Evolutionary conservation across 2,329 filamentous ascomycete genomes (phyloP), one percentile per base, ranked within the genome.

Genomic region (Botryotinia globosa): DNA sequence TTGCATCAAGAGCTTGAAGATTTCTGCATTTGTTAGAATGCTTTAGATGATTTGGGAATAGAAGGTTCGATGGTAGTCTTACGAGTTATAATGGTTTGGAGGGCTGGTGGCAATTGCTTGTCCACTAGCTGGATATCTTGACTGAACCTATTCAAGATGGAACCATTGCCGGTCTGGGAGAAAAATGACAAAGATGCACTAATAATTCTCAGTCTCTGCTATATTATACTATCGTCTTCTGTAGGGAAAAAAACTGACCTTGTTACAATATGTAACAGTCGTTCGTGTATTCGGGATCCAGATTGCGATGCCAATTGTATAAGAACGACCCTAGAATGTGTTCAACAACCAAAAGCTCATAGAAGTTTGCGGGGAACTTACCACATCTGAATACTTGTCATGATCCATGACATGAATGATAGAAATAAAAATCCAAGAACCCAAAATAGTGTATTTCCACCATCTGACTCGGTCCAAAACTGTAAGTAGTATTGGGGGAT

Each of bases 121-220:
- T 76, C 75, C 22, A 78, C 74, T 61, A 71, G 3, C 25, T 71
- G 69, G 65, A 74, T 73, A 37, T 76, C 74, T 72, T 76, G 74
- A 73, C 71, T 74, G 51, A 77, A 76, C 82, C 84, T 78, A 44
- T 84, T 85, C 12, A 84, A 78, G 4, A 83, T 82, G 0, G 80
- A 81, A 5, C 84, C 84, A 6, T 78, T 79, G 25, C 85, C 83
- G 0, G 82, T 83, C 4, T 73, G 77, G 0, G 82, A 82, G 69
- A 85, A 84, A 34, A 82, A 83, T 14, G 66, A 73, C 14, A 69
- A 45, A 29, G 71, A 48, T n/a, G 66, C 71, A 14, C 66, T 73
- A 59, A 20, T 32, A 45, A 48, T 4, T 7, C 12, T 73, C 45
- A 73, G 25, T 64, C 0, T 70, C 48, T 34, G 7, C 20, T 42